phyloP scores from a whole-genome alignment of 106 monocot species.

The Narthecium ossifragum region DNA sequence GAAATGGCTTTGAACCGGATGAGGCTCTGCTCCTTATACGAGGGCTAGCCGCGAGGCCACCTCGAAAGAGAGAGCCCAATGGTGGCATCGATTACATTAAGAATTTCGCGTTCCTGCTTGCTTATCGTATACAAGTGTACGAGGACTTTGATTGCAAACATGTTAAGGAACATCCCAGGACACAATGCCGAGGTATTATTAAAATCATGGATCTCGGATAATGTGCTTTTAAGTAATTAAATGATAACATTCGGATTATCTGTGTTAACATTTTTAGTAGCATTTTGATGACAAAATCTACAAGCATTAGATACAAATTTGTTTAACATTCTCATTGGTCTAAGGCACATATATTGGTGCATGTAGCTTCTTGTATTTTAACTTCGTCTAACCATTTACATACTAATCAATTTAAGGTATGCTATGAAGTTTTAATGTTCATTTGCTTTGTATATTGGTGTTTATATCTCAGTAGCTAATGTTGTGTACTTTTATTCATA shows the following conservation, averaged over 20 bases:
- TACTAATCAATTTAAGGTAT: neutral
- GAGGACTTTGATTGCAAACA: constrained; percentile 71
- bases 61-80: constrained; percentile 3
- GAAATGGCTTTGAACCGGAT: constrained; percentile 40
- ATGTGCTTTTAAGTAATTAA: constrained; percentile 50
- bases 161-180: no score
- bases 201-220: constrained; percentile 11
- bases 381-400: neutral
- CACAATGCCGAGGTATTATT: constrained; percentile 57
- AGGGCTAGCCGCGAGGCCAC: constrained; percentile 21
- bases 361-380: neutral
- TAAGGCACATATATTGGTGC: no score
- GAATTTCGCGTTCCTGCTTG: constrained; percentile 23
- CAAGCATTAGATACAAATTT: no score
- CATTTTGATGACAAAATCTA: no score
- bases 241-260: constrained; percentile 15
- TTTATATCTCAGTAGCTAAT: neutral
- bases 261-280: neutral
- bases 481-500: no score
- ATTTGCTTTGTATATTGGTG: neutral
- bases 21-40: constrained; percentile 31
- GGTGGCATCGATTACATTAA: constrained; percentile 20
- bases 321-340: no score
- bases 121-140: constrained; percentile 35
- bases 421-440: neutral